A percentile compares a stretch with the other conserved stretches of the same genome.
These are phyloP conservation scores for Wakefieldia striispora DNA, from an alignment of 768 basidiomycete species.

Conservation along the genomic window DNA sequence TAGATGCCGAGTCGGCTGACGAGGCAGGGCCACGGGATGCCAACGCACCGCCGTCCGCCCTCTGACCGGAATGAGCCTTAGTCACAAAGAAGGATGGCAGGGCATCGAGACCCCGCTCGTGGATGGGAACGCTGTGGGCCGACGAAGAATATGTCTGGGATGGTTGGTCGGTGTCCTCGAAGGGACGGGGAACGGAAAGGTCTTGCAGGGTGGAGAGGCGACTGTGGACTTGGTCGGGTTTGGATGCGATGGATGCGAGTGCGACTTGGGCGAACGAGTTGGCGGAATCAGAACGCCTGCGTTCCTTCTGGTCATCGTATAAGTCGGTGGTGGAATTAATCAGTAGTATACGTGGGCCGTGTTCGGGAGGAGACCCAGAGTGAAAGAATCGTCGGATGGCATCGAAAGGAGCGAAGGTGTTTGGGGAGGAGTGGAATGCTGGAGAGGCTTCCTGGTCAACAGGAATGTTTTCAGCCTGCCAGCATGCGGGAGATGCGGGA, in stretches of 20 bases:
- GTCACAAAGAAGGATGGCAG: constrained; percentile 5
- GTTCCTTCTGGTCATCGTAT: background rate
- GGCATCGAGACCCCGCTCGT: constrained; percentile 18
- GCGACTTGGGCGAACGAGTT: constrained; percentile 20
- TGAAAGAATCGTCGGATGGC: constrained; percentile 2
- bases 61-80: background rate
- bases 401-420: background rate
- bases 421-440: background rate
- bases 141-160: background rate
- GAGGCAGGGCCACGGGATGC: background rate
- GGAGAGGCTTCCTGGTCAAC: constrained; percentile 4
- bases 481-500: background rate
- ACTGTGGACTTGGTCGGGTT: background rate
- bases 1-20: too few species aligned
- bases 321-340: background rate
- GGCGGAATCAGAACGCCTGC: constrained; percentile 9
- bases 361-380: background rate
- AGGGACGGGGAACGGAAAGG: constrained; percentile 19
- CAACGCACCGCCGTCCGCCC: background rate
- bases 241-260: constrained; percentile 4
- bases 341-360: constrained; percentile 1
- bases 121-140: constrained; percentile 1
- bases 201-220: constrained; percentile 17
- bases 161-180: constrained; percentile 9
- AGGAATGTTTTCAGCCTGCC: background rate